phyloP scores from a whole-genome alignment of 148 eudicot species.

The Silene uniflora region DNA sequence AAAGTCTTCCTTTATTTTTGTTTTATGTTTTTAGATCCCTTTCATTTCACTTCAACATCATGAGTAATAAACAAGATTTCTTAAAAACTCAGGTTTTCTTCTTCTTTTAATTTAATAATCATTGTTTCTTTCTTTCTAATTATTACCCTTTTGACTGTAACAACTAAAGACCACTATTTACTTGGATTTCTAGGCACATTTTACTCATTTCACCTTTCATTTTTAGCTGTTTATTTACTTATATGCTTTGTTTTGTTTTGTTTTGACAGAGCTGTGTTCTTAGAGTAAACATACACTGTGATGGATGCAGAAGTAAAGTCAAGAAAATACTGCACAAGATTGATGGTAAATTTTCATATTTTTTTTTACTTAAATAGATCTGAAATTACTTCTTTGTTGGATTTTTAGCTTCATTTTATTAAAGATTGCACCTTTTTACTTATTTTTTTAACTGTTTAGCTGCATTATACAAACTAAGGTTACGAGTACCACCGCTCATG shows the following conservation, averaged over 20 bases:
- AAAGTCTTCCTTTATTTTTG: background rate
- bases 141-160: too few species aligned
- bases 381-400: background rate
- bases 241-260: background rate
- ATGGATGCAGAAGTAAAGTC: slow-evolving; percentile 80
- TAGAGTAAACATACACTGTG: slow-evolving; percentile 81
- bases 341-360: slow-evolving; percentile 44
- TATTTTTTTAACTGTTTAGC: too few species aligned
- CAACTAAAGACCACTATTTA: too few species aligned
- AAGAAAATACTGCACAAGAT: slow-evolving; percentile 64
- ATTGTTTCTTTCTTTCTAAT: background rate
- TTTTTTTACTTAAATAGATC: slow-evolving; percentile 2
- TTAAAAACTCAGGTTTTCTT: slow-evolving; percentile 26
- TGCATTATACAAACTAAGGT: too few species aligned
- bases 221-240: background rate
- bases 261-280: slow-evolving; percentile 64
- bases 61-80: slow-evolving; percentile 30
- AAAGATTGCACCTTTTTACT: background rate
- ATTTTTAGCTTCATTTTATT: background rate
- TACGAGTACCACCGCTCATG: too few species aligned
- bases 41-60: background rate
- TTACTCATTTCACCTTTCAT: too few species aligned
- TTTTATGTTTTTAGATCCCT: slow-evolving; percentile 7
- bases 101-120: too few species aligned
- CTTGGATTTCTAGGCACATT: too few species aligned